Base-by-base conservation (phyloP, 352 stramenopile species). In the Blastocystis sp. region DNA sequence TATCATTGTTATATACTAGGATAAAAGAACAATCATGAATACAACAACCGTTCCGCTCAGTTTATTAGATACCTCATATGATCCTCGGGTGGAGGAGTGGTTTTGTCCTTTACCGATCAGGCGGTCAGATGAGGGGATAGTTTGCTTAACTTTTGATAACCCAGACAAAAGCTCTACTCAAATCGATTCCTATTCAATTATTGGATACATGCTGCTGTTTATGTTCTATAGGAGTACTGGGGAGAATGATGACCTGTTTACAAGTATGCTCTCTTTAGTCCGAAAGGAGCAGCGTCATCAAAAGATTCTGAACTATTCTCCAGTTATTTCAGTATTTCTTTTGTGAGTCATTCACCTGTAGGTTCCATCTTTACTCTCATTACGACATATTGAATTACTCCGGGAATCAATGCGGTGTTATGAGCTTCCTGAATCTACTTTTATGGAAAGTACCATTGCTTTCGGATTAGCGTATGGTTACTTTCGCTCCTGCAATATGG, bases 381-480 rank as follows among this genome's bases (percentile, higher is more conserved):
- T n/a, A 8, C 24, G 3, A 4, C 41, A 81, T n/a, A 34, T 81
- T 7, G 6, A 18, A 18, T 37, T 81, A 8, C 45, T 81, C 3
- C 7, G 24, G 5, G 13, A 26, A n/a, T 18, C 43, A 66, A 81
- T 81, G 43, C 9, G 18, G 4, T 26, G 16, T 18, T 81, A 81
- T 37, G 7, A 47, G 13, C 70, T 81, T 41, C 70, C 70, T 5
- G 16, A 63, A 11, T n/a, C 70, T 24, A 66, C 39, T 26, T 81
- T 81, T 41, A 45, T 81, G 20, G 16, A 65, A 18, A 24, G n/a
- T 5, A 20, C 3, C 20, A 81, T 81, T 13, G 43, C 70, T 26
- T 63, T 81, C 47, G 70, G 41, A 5, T 16, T 81, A n/a, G 37
- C 70, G 1, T 81, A 50, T 65, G 70, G 70, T 39, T 81, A 50